Evolutionary conservation across 2,329 filamentous ascomycete genomes (phyloP).

Genomic region (Fusarium devonianum): DNA sequence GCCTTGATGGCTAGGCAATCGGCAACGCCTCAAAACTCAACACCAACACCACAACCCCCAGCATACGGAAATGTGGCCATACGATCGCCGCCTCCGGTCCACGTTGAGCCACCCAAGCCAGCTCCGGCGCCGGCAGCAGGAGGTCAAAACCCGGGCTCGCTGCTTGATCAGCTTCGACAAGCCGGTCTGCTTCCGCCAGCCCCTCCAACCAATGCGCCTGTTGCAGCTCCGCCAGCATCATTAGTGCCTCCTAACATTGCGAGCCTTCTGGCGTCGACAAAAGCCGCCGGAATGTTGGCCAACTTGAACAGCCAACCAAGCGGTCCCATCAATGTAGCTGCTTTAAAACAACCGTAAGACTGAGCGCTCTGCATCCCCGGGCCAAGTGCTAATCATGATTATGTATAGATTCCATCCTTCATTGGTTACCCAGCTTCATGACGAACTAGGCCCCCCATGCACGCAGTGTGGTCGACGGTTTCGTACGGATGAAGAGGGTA

Average conservation of each 20-base stretch:
- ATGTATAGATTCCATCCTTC: conserved; percentile 71
- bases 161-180: conserved; percentile 72
- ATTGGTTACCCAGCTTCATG: conserved; percentile 77
- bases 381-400: conserved; percentile 17
- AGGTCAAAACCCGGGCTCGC: conserved; percentile 59
- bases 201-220: conserved; percentile 46
- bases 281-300: conserved; percentile 32
- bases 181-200: conserved; percentile 67
- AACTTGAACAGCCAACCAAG: conserved; percentile 52
- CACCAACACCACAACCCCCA: conserved; percentile 52
- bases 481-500: conserved; percentile 76
- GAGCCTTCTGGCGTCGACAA: conserved; percentile 47
- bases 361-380: too few species aligned
- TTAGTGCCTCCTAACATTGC: conserved; percentile 48
- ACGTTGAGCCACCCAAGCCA: conserved; percentile 47
- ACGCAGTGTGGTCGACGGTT: conserved; percentile 92
- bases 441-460: conserved; percentile 84
- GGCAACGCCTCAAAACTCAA: conserved; percentile 56
- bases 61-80: conserved; percentile 50
- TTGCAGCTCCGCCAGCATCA: conserved; percentile 41
- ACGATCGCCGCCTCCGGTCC: conserved; percentile 58
- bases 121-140: conserved; percentile 46
- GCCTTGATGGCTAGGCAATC: conserved; percentile 64
- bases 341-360: conserved; percentile 74
- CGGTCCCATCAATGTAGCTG: conserved; percentile 68